Base-by-base conservation (phyloP, 768 basidiomycete species). In the Hericium alpestre region DNA sequence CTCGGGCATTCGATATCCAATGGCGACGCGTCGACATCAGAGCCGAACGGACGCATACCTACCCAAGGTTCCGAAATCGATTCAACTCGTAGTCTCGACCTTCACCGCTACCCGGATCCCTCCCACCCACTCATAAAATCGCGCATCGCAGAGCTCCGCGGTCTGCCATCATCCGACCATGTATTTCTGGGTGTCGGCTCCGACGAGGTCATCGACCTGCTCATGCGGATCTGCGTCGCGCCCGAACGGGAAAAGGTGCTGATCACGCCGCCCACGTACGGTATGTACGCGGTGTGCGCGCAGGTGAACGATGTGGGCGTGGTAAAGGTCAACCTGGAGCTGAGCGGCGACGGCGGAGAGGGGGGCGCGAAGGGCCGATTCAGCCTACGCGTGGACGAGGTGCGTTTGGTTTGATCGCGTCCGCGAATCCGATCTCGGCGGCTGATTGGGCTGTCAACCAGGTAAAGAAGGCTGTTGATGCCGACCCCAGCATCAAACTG, bases 181-280 rank as follows among this genome's bases (percentile, higher is more conserved):
- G 81, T 97, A 41, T 97, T 97, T 67, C 80, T 99, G 2, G 96
- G 96, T 2, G 96, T 98, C 0, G 96, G 96, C 2, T 93, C 90
- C 0, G 96, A 99, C 71, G 96, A 99, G 65, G 86, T 93, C 43
- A 93, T 98, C 63, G 96, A 99, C 67, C 74, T 98, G 55, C 75
- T 98, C 51, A 93, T 95, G 74, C 82, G 96, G 16, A 83, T 98
- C 37, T 86, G 89, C 60, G 93, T 94, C 63, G 72, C 71, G 1
- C 96, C 96, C 0, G 77, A 72, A 55, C 55, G 54, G 4, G 95
- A 98, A 63, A 88, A 85, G 67, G 87, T 96, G 38, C 70, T 98
- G 66, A 86, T 81, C 38, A 91, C 89, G 1, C 95, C 95, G 1
- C 96, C 96, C 4, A 97, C 96, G 12, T 98, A 98, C 67, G 96